These are phyloP conservation scores for Leccinum proliferum DNA, from an alignment of 1,284 basidiomycete species.

Conservation along the genomic window DNA sequence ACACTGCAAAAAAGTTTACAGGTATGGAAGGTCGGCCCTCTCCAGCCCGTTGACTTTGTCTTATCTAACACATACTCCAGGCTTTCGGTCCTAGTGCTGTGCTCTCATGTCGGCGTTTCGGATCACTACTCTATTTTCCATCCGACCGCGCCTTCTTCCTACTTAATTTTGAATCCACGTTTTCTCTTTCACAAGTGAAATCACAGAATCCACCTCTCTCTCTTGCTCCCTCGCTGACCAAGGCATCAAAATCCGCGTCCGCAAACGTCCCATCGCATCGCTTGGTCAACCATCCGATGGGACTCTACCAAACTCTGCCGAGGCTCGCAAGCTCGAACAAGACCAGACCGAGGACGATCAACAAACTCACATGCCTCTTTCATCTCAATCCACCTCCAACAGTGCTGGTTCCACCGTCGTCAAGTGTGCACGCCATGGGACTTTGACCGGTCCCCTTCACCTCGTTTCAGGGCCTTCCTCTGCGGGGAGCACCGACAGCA, in stretches of 20 bases:
- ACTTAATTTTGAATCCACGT: conserved; percentile 2
- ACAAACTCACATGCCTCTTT: conserved; percentile 7
- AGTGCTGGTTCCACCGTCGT: conserved; percentile 3
- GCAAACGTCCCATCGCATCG: conserved; percentile 57
- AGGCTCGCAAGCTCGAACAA: conserved; percentile 23
- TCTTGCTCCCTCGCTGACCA: conserved; percentile 88
- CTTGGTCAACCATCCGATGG: conserved; percentile 35
- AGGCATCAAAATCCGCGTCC: conserved; percentile 89
- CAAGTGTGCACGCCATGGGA: conserved; percentile 28
- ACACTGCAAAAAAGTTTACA: conserved; percentile 92
- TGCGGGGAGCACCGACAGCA: conserved; percentile 10
- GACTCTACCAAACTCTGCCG: conserved; percentile 19
- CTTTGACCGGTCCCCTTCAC: conserved; percentile 21
- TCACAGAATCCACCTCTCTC: conserved; percentile 76
- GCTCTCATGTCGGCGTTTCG: conserved; percentile 12
- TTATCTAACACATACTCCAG: conserved; percentile 19
- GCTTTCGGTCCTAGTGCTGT: conserved; percentile 11
- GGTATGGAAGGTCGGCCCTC: conserved; percentile 76
- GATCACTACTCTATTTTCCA: conserved; percentile 19
- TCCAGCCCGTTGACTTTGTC: conserved; percentile 4
- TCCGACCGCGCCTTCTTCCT: conserved; percentile 5
- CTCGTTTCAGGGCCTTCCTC: conserved; percentile 26
- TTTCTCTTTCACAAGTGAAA: conserved; percentile 1
- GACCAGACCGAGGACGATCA: conserved; percentile 23
- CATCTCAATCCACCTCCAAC: conserved; percentile 12